Conservation (phyloP, 2,329 filamentous ascomycete genomes). For the Aspergillus caelatus region DNA sequence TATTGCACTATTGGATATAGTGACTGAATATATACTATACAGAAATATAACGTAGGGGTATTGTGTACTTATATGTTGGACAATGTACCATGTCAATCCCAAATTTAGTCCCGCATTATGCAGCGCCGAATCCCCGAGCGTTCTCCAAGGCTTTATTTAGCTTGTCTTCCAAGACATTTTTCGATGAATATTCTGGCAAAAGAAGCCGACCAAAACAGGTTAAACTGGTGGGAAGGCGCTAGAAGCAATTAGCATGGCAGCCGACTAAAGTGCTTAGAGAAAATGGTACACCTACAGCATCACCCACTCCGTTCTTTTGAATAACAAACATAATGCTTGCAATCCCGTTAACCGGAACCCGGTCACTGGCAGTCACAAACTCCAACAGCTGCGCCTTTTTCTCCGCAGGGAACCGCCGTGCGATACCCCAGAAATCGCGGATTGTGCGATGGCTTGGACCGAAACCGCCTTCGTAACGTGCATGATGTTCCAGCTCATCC, state of each 20-base stretch:
- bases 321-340: conserved; percentile 81
- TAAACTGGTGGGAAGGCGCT: conserved; percentile 76
- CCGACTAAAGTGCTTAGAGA: background rate
- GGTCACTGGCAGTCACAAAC: conserved; percentile 92
- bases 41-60: conserved; percentile 18
- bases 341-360: conserved; percentile 85
- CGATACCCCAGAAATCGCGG: conserved; percentile 80
- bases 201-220: conserved; percentile 92
- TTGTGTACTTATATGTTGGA: conserved; percentile 7
- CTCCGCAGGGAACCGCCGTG: conserved; percentile 63
- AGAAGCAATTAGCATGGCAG: conserved; percentile 12
- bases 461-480: conserved; percentile 81
- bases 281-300: conserved; percentile 41
- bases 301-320: conserved; percentile 72
- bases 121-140: conserved; percentile 84
- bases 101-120: conserved; percentile 45
- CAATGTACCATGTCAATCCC: conserved; percentile 7
- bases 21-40: conserved; percentile 12
- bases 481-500: conserved; percentile 67
- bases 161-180: conserved; percentile 71
- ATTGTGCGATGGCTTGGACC: conserved; percentile 70
- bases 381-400: conserved; percentile 80
- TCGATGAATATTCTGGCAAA: conserved; percentile 77
- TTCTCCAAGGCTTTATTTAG: conserved; percentile 86
- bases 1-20: background rate